Base-by-base conservation (phyloP, 768 basidiomycete genomes). In the Phylloporus sp. region DNA sequence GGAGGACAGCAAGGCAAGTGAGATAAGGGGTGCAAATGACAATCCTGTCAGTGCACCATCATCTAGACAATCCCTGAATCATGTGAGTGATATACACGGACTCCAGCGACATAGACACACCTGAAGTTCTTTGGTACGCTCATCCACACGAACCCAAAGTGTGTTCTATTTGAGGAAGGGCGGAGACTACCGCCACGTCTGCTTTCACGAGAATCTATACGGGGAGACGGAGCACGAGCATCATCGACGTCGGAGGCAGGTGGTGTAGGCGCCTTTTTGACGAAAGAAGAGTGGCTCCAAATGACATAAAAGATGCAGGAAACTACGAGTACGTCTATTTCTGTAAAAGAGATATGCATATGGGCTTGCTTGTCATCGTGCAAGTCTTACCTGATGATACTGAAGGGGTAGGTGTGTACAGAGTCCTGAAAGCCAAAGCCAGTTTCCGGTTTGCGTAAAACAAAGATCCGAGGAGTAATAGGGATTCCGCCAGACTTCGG, bases 101-200 rank as follows among this genome's bases (percentile, higher is more conserved):
- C 37, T 36, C 17, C 23, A 23, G 24, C 23, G n/a, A 35, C 28
- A 26, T 34, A 40, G 32, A 58, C 69, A 33, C 53, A 85, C 87
- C 89, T 75, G 60, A 88, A 92, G 59, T 92, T 90, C 65, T 90
- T 89, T 0, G 86, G 84, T 5, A 90, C 87, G 14, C 89, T 86
- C 90, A 92, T 91, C 88, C 88, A 92, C 21, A 91, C 76, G 59
- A 81, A 86, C 27, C 82, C 81, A 46, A 81, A 79, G 57, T 79
- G 76, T 20, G 70, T 68, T 66, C 75, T 79, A 49, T 68, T 69
- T 41, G 56, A 55, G 23, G 57, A 48, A 24, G 56, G 43, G 22
- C 63, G 60, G 42, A 50, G 35, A 42, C 61, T 49, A 17, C 61
- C 49, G 8, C 55, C 42, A 37, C 76, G 78, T 59, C 66, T 77